These are phyloP conservation scores for Syzygium oleosum DNA, from an alignment of 345 rosid genomes.

Conservation along the genomic window DNA sequence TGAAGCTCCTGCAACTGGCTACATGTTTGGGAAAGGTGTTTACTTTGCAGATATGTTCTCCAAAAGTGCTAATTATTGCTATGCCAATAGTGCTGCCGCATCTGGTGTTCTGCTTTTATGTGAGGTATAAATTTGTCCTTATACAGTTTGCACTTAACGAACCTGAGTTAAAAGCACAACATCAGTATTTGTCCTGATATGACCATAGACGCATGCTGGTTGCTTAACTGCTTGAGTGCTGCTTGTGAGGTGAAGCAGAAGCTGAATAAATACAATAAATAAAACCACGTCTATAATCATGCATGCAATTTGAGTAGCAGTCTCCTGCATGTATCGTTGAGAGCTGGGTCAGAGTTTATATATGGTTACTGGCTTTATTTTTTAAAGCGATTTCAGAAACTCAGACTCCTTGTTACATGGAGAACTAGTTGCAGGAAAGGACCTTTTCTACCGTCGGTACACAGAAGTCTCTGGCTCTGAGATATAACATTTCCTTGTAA, in stretches of 20 bases:
- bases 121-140: slow-evolving; percentile 36
- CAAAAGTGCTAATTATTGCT: slow-evolving; percentile 92
- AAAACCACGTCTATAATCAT: neutral
- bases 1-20: slow-evolving; percentile 86
- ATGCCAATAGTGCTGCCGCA: slow-evolving; percentile 26
- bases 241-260: neutral
- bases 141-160: neutral
- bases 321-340: neutral
- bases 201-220: neutral
- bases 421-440: neutral
- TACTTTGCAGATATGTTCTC: slow-evolving; percentile 98
- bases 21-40: slow-evolving; percentile 97
- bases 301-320: neutral
- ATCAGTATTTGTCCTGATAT: neutral
- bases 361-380: neutral
- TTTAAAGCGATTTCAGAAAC: neutral
- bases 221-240: neutral
- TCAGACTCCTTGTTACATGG: neutral
- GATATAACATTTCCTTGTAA: neutral
- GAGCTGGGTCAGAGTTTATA: neutral
- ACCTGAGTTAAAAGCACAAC: neutral
- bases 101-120: slow-evolving; percentile 81
- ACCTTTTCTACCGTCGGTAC: neutral
- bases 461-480: neutral
- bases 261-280: neutral